A percentile compares a stretch with the other conserved stretches of the same genome.
phyloP scores from a whole-genome alignment of 305 asterid genomes.

The Nicotiana rustica region DNA sequence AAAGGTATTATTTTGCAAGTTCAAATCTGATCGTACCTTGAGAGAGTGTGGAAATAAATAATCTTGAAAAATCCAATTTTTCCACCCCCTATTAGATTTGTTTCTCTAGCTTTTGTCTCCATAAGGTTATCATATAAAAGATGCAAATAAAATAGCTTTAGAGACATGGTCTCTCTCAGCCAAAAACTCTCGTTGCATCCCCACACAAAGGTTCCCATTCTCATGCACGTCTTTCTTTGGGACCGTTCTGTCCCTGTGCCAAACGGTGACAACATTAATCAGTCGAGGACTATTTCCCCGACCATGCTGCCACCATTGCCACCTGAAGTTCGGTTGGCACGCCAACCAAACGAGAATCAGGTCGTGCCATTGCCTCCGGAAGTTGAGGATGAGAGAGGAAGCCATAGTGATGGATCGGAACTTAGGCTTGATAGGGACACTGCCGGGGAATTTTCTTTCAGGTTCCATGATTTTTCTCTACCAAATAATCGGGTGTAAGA shows the following conservation, averaged over 20 bases:
- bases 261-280: slow-evolving; percentile 52
- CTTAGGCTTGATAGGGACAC: slow-evolving; percentile 62
- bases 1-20: too few species aligned
- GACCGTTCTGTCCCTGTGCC: slow-evolving; percentile 52
- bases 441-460: slow-evolving; percentile 77
- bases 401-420: slow-evolving; percentile 43
- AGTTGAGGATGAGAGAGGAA: slow-evolving; percentile 38
- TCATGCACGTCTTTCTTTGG: slow-evolving; percentile 79
- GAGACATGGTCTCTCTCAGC: slow-evolving; percentile 59
- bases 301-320: slow-evolving; percentile 41
- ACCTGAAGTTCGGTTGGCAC: slow-evolving; percentile 40
- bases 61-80: too few species aligned
- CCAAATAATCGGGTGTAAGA: slow-evolving; percentile 71
- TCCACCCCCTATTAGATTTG: too few species aligned
- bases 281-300: slow-evolving; percentile 65
- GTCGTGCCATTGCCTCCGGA: slow-evolving; percentile 44
- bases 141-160: too few species aligned
- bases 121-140: too few species aligned
- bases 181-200: slow-evolving; percentile 89
- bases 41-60: too few species aligned
- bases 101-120: too few species aligned
- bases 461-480: slow-evolving; percentile 65
- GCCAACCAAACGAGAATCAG: slow-evolving; percentile 44
- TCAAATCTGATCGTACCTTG: too few species aligned
- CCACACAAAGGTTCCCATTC: slow-evolving; percentile 72